Conservation (phyloP, 495 filamentous ascomycete genomes). For the Penicillium riverlandense region DNA sequence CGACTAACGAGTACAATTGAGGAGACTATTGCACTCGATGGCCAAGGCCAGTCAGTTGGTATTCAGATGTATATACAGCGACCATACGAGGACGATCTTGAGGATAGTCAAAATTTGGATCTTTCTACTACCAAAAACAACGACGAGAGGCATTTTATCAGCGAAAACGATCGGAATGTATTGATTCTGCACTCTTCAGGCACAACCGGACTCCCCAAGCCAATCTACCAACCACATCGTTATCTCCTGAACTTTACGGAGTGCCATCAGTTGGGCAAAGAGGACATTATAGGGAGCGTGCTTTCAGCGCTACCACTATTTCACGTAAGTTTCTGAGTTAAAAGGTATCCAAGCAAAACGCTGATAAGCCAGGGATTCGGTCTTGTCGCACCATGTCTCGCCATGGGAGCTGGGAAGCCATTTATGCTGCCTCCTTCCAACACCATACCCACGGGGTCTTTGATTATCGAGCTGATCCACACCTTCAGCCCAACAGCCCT, state of each 20-base stretch:
- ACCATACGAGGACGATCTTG: too few species aligned
- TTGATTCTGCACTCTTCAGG: conserved; percentile 42
- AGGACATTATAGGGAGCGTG: conserved; percentile 5
- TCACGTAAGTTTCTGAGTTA: conserved; percentile 8
- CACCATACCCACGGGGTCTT: conserved; percentile 21
- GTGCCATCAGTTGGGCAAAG: conserved; percentile 25
- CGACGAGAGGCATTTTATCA: not conserved
- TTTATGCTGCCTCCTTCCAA: conserved; percentile 24
- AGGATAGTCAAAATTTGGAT: too few species aligned
- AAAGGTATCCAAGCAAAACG: too few species aligned
- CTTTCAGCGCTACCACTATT: conserved; percentile 42
- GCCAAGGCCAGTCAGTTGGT: too few species aligned
- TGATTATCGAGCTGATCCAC: conserved; percentile 20
- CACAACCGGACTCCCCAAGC: conserved; percentile 41
- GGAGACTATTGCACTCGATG: too few species aligned
- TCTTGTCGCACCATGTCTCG: conserved; percentile 32
- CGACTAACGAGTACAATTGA: not conserved
- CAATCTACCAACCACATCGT: conserved; percentile 34
- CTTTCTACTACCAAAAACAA: too few species aligned
- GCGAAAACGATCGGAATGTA: conserved; percentile 26
- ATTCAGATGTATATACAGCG: too few species aligned
- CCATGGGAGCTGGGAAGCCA: conserved; percentile 32
- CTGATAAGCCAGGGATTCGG: conserved; percentile 23
- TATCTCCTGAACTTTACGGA: conserved; percentile 31
- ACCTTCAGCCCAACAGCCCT: conserved; percentile 20